Conservation (phyloP, 2,329 filamentous ascomycete species). For the Neopestalotiopsis sp. region DNA sequence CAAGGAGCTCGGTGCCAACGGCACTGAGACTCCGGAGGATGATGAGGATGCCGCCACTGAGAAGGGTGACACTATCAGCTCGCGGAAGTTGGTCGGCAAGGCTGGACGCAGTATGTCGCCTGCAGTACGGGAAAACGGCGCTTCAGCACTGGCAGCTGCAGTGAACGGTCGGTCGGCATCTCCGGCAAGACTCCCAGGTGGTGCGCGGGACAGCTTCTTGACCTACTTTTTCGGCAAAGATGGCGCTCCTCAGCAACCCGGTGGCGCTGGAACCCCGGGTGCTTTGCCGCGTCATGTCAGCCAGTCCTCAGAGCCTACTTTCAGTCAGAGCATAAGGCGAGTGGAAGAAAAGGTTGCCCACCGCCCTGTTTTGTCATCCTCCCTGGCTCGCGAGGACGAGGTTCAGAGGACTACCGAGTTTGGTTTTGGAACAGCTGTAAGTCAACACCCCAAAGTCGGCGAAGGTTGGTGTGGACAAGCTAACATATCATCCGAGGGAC, state of each 20-base stretch:
- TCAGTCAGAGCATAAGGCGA: slow-evolving; percentile 84
- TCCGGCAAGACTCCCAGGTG: slow-evolving; percentile 66
- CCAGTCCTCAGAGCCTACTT: slow-evolving; percentile 79
- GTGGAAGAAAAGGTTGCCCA: slow-evolving; percentile 62
- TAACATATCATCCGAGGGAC: slow-evolving; percentile 46
- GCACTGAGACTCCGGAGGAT: slow-evolving; percentile 71
- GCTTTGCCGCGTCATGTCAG: slow-evolving; percentile 70
- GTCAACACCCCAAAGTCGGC: slow-evolving; percentile 35
- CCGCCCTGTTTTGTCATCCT: slow-evolving; percentile 48
- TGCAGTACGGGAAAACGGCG: slow-evolving; percentile 72
- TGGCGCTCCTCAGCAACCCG: slow-evolving; percentile 57
- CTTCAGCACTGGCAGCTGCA: slow-evolving; percentile 64
- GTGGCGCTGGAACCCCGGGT: slow-evolving; percentile 46
- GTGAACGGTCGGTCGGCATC: slow-evolving; percentile 72
- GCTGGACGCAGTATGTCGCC: slow-evolving; percentile 82
- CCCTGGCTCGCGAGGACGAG: slow-evolving; percentile 39
- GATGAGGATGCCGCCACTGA: slow-evolving; percentile 63
- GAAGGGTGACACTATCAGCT: slow-evolving; percentile 60
- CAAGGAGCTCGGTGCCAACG: slow-evolving; percentile 83
- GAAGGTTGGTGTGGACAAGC: slow-evolving; percentile 20
- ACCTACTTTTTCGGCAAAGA: slow-evolving; percentile 99
- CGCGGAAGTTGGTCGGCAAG: slow-evolving; percentile 67
- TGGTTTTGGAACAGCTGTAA: slow-evolving; percentile 62
- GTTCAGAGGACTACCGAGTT: slow-evolving; percentile 42
- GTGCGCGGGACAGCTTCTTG: slow-evolving; percentile 87